Base-by-base conservation (phyloP, 768 basidiomycete genomes). In the Panaeolus papilionaceus region DNA sequence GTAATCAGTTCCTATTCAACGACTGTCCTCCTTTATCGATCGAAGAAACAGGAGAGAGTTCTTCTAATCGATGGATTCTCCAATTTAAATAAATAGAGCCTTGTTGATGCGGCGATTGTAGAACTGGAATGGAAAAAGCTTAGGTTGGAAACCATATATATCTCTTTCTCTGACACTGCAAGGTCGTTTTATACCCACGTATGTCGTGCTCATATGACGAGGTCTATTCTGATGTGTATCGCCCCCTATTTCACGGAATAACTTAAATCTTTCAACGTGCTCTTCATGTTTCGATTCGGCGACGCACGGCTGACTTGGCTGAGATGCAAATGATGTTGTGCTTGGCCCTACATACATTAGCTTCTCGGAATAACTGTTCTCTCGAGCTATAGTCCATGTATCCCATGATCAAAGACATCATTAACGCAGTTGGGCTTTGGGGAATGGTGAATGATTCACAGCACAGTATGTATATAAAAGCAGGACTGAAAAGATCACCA, bases 201-300 rank as follows among this genome's bases (percentile, higher is more conserved):
- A 58, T 58, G 28, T 58, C 33, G 54, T 58, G 28, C 14, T 58
- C 54, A 58, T 58, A 58, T 58, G 54, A 33, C 7, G 26, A 58
- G 54, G 26, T 58, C 54, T 58, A 58, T 58, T 58, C 54, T 58
- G 54, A 58, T 58, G 11, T 37, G 6, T 58, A 14, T 11, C 54
- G 54, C 28, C 54, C 54, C 54, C 54, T 58, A 58, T 58, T 51
- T 16, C 14, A 58, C 54, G 54, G 54, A 58, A 58, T 58, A 58
- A 58, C 54, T 58, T 37, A 12, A 51, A 28, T 26, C 49, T 20
- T 28, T 51, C 49, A 58, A 58, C 54, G 28, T 58, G 28, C 33
- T 58, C 33, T 14, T 28, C 6, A 51, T 26, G 11, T 51, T 58
- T 58, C 54, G 33, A 58, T 58, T 58, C 33, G 26, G 54, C 26